Evolutionary conservation across 805 yeast species (phyloP), one percentile per base, ranked within the genome.

Genomic region (Teunomyces stri): DNA sequence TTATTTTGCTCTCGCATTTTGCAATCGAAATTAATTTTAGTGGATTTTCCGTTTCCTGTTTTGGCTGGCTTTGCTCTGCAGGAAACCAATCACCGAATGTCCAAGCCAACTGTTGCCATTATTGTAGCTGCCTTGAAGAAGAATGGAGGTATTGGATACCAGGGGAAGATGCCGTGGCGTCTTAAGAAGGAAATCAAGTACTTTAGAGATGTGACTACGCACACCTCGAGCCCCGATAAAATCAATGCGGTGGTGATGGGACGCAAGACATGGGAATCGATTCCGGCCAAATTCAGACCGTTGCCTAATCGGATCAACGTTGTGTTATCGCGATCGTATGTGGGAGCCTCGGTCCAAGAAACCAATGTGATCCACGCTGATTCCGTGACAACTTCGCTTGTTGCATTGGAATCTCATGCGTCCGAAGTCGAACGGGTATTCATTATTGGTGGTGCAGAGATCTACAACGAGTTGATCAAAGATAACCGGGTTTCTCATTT

Each of bases 171-270:
- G 47, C 98, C 99, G 3, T 94, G 99, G 99, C 75, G 85, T 42
- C 73, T 94, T 25, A 75, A 81, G 46, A 75, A 84, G 44, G 99
- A 94, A 63, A 88, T 94, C 86, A 81, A 82, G 60, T 94, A 83
- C 61, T 94, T 94, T 71, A 78, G 80, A 51, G 79, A 81, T 48
- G 84, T 89, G 12, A 94, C 99, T 0, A 66, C 82, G 2, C 55
- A 53, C 6, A 64, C 74, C 22, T 46, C 52, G 2, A 62, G 61
- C 3, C 65, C 60, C 69, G 59, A 53, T 34, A 47, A 48, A 21
- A 51, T 61, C 25, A 89, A 89, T 61, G 95, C 88, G 0, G 98
- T 94, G 11, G 76, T 94, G 3, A 94, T 94, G 99, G 99, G 99
- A 11, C 77, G 97, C 49, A 87, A 84, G 60, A 92, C 98, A 1